Percentiles rank a stretch among this genome's conserved stretches.
Evolutionary conservation across 306 rosid species (phyloP).

Genomic region (Oemleria cerasiformis): DNA sequence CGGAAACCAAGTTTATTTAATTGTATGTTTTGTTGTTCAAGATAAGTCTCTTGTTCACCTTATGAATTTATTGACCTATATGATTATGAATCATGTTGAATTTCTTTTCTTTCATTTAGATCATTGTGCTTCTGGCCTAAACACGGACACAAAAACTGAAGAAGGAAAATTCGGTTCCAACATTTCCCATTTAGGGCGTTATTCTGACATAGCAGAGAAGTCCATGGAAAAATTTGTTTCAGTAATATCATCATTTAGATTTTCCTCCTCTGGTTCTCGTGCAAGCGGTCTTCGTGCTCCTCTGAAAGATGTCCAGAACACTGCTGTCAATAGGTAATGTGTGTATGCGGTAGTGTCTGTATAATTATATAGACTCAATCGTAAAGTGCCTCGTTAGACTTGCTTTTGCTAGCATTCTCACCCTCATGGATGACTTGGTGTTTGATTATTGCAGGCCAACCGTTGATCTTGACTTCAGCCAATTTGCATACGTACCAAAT

Average conservation of each 20-base stretch:
- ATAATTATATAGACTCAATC: neutral
- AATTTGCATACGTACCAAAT: conserved; percentile 53
- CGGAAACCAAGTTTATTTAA: conserved; percentile 6
- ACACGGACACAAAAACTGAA: conserved; percentile 26
- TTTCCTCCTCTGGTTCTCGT: conserved; percentile 69
- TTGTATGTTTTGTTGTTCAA: neutral
- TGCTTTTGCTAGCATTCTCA: conserved; percentile 9
- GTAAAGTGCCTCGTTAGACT: conserved; percentile 20
- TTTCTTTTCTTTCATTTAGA: conserved; percentile 35
- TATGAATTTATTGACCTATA: neutral
- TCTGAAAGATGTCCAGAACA: conserved; percentile 60
- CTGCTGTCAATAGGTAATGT: conserved; percentile 43
- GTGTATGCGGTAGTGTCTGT: neutral
- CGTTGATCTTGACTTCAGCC: conserved; percentile 39
- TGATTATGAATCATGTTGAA: neutral
- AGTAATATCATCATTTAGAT: conserved; percentile 58
- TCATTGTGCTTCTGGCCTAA: conserved; percentile 26
- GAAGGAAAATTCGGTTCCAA: conserved; percentile 66
- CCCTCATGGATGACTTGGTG: conserved; percentile 22
- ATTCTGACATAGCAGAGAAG: conserved; percentile 78
- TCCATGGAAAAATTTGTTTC: conserved; percentile 81
- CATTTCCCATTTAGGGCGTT: conserved; percentile 70
- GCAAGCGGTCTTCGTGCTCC: conserved; percentile 97
- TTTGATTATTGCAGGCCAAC: conserved; percentile 38
- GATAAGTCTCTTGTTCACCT: neutral